Conservation (phyloP, 1,284 basidiomycete genomes). For the Trametes sp. region DNA sequence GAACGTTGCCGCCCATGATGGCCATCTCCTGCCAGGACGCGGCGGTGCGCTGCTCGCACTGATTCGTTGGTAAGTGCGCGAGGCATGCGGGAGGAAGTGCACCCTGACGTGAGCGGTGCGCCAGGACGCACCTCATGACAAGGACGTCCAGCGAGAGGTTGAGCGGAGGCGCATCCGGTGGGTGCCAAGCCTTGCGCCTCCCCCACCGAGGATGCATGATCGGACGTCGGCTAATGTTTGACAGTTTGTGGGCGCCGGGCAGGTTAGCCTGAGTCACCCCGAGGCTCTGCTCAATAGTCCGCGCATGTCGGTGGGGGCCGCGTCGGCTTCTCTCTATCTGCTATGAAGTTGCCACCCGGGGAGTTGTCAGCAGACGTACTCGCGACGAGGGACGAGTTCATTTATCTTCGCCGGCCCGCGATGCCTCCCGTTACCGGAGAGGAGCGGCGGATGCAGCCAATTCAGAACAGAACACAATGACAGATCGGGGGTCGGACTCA, state of each 20-base stretch:
- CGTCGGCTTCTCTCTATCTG: no score
- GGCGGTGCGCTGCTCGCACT: neutral
- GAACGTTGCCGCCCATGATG: slow-evolving; percentile 9
- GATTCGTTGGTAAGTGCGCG: neutral
- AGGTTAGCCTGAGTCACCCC: neutral
- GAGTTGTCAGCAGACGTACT: no score
- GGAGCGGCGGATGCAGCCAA: neutral
- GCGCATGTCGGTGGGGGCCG: no score
- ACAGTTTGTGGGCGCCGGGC: neutral
- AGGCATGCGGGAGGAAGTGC: neutral
- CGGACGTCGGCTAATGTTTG: neutral
- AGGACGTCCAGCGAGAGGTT: no score
- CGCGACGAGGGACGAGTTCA: no score
- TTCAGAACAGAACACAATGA: neutral
- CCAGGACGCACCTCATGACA: neutral
- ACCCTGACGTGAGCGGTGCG: neutral
- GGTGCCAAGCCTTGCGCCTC: neutral
- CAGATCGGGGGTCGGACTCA: neutral
- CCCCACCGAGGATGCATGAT: neutral
- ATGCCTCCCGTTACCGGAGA: no score
- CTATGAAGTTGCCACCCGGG: no score
- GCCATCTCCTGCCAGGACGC: neutral
- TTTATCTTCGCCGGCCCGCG: neutral
- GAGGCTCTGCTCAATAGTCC: no score
- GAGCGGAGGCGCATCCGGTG: neutral